A percentile compares a stretch with the other conserved stretches of the same genome.
These are phyloP conservation scores for Coemansia aciculifera DNA, from an alignment of 192 early-diverging fungal species.

Conservation along the genomic window DNA sequence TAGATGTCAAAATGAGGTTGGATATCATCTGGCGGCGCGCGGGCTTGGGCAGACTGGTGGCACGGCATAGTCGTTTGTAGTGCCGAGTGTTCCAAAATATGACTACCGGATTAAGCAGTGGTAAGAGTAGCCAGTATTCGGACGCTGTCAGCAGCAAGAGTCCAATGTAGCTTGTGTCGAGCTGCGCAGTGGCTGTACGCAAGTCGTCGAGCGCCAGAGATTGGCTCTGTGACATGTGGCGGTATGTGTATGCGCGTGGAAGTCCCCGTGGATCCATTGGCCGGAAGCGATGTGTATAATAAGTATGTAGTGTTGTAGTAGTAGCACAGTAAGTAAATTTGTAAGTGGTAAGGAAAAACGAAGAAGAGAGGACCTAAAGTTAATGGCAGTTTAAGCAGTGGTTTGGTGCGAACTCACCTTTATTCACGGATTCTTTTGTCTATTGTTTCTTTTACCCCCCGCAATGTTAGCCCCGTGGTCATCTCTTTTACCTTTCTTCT, in stretches of 20 bases:
- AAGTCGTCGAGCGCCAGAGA: constrained; percentile 16
- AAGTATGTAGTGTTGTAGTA: not conserved
- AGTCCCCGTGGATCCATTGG: constrained; percentile 5
- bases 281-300: not conserved
- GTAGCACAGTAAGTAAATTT: not conserved
- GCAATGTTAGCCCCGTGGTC: not conserved
- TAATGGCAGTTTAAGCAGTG: not conserved
- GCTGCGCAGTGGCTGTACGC: constrained; percentile 14
- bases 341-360: not conserved
- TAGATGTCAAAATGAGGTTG: constrained; percentile 31
- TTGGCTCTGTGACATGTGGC: constrained; percentile 28
- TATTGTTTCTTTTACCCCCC: not conserved
- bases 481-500: not conserved
- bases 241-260: constrained; percentile 22
- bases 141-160: constrained; percentile 28
- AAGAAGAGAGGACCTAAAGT: not conserved
- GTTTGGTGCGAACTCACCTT: not conserved
- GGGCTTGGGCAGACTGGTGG: constrained; percentile 10
- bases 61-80: constrained; percentile 16
- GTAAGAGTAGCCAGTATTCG: constrained; percentile 43
- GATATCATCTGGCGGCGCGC: constrained; percentile 16
- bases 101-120: constrained; percentile 39
- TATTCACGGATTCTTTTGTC: not conserved
- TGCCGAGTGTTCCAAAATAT: constrained; percentile 33
- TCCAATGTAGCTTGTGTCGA: constrained; percentile 30